Evolutionary conservation across 2,329 filamentous ascomycete genomes (phyloP).

Genomic region (Xylaria sp.): DNA sequence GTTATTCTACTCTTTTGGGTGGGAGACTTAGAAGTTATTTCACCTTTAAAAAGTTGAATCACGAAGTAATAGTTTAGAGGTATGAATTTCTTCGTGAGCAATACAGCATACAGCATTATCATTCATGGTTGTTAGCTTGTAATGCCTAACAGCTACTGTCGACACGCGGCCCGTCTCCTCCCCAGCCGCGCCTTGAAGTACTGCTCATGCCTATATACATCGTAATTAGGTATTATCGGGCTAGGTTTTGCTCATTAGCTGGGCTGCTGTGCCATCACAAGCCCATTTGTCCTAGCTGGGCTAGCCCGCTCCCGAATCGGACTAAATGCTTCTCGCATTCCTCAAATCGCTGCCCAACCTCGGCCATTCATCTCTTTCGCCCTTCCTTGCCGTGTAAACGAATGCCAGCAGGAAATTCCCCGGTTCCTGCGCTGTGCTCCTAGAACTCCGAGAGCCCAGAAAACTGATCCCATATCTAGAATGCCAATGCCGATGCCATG

Average conservation of each 20-base stretch:
- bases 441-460: slow-evolving; percentile 59
- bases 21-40: not conserved
- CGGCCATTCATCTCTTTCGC: slow-evolving; percentile 25
- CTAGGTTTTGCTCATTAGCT: slow-evolving; percentile 50
- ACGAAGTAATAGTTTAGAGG: not conserved
- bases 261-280: slow-evolving; percentile 41
- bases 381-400: slow-evolving; percentile 55
- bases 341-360: slow-evolving; percentile 26
- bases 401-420: slow-evolving; percentile 56
- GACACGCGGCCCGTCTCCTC: slow-evolving; percentile 33
- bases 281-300: slow-evolving; percentile 49
- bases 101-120: slow-evolving; percentile 49
- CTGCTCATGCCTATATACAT: slow-evolving; percentile 52
- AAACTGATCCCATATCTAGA: slow-evolving; percentile 58
- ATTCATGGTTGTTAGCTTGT: slow-evolving; percentile 49
- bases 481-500: slow-evolving; percentile 62
- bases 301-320: slow-evolving; percentile 51
- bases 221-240: slow-evolving; percentile 57
- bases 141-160: slow-evolving; percentile 45
- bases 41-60: not conserved
- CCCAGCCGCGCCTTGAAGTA: slow-evolving; percentile 35
- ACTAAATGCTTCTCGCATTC: slow-evolving; percentile 44
- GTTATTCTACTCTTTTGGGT: no score
- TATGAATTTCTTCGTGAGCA: slow-evolving; percentile 39
- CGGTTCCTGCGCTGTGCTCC: slow-evolving; percentile 57